Evolutionary conservation across 2,329 filamentous ascomycete species (phyloP).

Genomic region (Colletotrichum tropicale): DNA sequence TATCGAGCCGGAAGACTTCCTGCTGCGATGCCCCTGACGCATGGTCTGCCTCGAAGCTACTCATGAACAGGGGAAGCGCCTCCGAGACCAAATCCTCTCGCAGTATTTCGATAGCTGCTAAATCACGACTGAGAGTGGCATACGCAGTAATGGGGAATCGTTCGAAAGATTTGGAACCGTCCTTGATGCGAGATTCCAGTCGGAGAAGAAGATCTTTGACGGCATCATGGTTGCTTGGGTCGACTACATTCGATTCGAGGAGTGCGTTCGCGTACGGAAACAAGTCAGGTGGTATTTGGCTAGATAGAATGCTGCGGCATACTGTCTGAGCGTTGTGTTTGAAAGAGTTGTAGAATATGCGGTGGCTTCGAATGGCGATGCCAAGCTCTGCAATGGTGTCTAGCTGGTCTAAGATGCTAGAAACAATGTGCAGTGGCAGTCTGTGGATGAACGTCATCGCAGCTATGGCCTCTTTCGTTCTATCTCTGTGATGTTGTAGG

Average conservation of each 20-base stretch:
- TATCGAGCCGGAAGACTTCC: neutral
- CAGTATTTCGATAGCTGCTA: neutral
- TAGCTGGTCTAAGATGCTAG: neutral
- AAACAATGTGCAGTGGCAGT: neutral
- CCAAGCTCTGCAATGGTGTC: neutral
- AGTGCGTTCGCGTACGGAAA: neutral
- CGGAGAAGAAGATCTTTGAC: neutral
- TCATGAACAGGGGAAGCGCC: neutral
- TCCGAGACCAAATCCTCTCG: neutral
- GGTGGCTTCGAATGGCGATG: neutral
- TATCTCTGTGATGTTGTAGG: neutral
- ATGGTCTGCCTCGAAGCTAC: neutral
- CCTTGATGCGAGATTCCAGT: neutral
- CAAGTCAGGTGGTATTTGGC: neutral
- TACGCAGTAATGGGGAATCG: neutral
- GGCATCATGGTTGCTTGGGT: neutral
- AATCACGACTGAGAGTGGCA: neutral
- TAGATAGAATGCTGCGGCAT: neutral
- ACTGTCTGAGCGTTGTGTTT: neutral
- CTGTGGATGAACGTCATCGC: neutral
- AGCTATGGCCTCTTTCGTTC: neutral
- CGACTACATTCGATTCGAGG: neutral
- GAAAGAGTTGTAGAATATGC: neutral
- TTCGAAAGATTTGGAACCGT: neutral
- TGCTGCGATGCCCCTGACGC: neutral